phyloP scores from a whole-genome alignment of 2,329 filamentous ascomycete species.

The Colletotrichum plurivorum region DNA sequence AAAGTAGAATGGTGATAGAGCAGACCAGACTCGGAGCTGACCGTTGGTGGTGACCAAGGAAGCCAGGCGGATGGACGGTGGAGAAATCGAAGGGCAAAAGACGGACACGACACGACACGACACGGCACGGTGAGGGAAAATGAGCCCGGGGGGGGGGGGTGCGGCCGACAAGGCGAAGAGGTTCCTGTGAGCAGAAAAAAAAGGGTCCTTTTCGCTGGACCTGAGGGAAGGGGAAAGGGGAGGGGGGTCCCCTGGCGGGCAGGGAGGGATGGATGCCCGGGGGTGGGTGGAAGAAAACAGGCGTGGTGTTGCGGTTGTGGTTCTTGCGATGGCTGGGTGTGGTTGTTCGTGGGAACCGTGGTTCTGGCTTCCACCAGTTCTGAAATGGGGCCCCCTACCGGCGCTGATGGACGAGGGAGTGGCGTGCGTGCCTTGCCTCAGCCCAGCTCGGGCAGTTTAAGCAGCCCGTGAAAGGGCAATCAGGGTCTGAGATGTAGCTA shows the following conservation, averaged over 20 bases:
- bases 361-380: neutral
- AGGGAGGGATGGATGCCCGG: conserved; percentile 28
- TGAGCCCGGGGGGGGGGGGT: conserved; percentile 3
- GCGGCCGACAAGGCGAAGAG: conserved; percentile 28
- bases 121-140: conserved; percentile 13
- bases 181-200: conserved; percentile 20
- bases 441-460: too few relatives aligned
- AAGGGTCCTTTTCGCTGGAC: conserved; percentile 23
- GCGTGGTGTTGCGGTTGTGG: conserved; percentile 14
- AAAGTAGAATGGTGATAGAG: too few relatives aligned
- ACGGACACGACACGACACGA: conserved; percentile 6
- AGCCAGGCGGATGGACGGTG: conserved; percentile 6
- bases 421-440: too few relatives aligned
- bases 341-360: neutral
- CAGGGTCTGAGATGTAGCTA: too few relatives aligned
- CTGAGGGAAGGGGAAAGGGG: neutral
- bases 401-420: too few relatives aligned
- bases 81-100: conserved; percentile 24
- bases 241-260: conserved; percentile 24
- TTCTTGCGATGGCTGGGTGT: conserved; percentile 18
- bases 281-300: conserved; percentile 23
- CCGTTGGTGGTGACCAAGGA: neutral
- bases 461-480: too few relatives aligned
- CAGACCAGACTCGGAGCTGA: neutral
- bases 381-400: too few relatives aligned